Base-by-base conservation (phyloP, 1,284 basidiomycete genomes). In the Malassezia psittaci region DNA sequence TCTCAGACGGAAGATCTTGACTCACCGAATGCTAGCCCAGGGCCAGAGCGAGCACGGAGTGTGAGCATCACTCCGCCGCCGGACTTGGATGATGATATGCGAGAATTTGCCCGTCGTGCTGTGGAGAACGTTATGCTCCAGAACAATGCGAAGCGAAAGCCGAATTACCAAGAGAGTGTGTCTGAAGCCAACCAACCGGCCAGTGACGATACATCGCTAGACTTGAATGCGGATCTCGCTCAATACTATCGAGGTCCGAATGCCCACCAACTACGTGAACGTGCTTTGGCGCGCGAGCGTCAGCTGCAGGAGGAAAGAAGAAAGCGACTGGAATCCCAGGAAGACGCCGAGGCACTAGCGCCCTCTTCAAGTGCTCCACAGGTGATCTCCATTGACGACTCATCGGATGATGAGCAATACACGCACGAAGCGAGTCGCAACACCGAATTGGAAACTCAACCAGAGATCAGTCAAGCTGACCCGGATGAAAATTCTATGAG, bases 141-240 rank as follows among this genome's bases (percentile, higher is more conserved):
- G 43, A 47, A 55, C 51, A 11, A 45, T 54, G 15, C 18, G 3
- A 43, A 43, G 16, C 15, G 15, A 6, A 39, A 19, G 38, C 38
- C 24, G 24, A 29, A 29, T 7, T 7, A 29, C 24, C 24, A 29
- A 29, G 24, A 29, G 24, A 7, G 24, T 29, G 15, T 15, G 47
- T 36, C 34, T 34, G 21, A 9, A 46, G 3, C 35, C 48, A 10
- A 37, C 52, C 19, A 11, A 16, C 54, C 46, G 0, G 19, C 32
- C 15, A 33, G 37, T 4, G 21, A 35, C 18, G 54, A 60, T 32
- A 16, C 21, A 5, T 45, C 53, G 16, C 49, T 68, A n/a, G 54
- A 61, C 15, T 60, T 64, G 51, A 61, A 63, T 50, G 61, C 66
- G 3, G 66, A 62, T 19, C 55, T 68, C 0, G 66, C 66, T 11